phyloP scores from a whole-genome alignment of 495 filamentous ascomycete genomes.

The Aspergillus taichungensis region DNA sequence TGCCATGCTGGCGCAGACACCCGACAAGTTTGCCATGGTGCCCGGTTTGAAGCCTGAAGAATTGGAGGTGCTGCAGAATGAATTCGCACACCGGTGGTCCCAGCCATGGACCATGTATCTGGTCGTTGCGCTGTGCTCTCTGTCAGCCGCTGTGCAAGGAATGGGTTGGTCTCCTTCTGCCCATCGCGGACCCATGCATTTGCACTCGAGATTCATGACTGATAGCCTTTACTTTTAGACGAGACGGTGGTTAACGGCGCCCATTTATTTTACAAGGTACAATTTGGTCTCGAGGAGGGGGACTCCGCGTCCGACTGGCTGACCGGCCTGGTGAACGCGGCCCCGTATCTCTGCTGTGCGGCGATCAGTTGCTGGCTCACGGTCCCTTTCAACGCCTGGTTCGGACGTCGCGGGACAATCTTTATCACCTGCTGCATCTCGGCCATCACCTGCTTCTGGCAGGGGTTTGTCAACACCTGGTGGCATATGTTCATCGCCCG shows the following conservation, averaged over 20 bases:
- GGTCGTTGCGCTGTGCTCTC: slow-evolving; percentile 54
- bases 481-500: slow-evolving; percentile 65
- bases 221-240: slow-evolving; percentile 39
- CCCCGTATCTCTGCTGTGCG: slow-evolving; percentile 71
- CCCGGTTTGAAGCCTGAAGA: slow-evolving; percentile 49
- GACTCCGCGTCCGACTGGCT: slow-evolving; percentile 46
- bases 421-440: slow-evolving; percentile 65
- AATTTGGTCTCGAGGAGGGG: slow-evolving; percentile 57
- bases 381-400: slow-evolving; percentile 65
- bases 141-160: slow-evolving; percentile 58
- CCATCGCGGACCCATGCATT: neutral
- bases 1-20: slow-evolving; percentile 59
- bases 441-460: slow-evolving; percentile 66
- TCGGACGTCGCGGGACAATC: slow-evolving; percentile 77
- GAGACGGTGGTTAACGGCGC: slow-evolving; percentile 76
- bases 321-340: slow-evolving; percentile 51
- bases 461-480: slow-evolving; percentile 67
- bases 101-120: slow-evolving; percentile 64
- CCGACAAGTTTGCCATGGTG: slow-evolving; percentile 44
- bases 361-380: slow-evolving; percentile 77
- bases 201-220: slow-evolving; percentile 5
- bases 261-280: slow-evolving; percentile 59
- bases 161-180: slow-evolving; percentile 44
- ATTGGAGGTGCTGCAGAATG: slow-evolving; percentile 47
- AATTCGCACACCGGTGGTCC: slow-evolving; percentile 61